A percentile compares a stretch with the other conserved stretches of the same genome.
Conservation (phyloP, 1,139 yeast species). For the Debaryomyces sp. region DNA sequence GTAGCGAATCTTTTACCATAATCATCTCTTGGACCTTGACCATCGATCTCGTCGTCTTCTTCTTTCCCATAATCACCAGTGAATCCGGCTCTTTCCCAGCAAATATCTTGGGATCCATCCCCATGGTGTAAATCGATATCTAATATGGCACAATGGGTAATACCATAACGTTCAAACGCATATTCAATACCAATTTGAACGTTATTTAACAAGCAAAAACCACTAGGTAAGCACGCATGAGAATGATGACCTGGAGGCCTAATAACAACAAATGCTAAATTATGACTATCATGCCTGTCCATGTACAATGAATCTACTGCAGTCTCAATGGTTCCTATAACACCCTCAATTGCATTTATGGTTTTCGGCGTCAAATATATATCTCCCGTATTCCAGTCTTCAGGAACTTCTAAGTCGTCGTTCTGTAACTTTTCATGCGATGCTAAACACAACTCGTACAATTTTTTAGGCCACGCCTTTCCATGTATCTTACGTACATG, state of each 20-base stretch:
- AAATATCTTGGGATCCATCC: conserved; percentile 88
- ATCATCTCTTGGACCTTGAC: conserved; percentile 46
- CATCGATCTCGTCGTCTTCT: conserved; percentile 40
- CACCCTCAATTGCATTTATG: conserved; percentile 75
- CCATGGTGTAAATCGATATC: conserved; percentile 91
- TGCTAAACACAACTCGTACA: conserved; percentile 61
- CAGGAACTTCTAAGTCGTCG: conserved; percentile 73
- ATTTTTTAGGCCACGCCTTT: conserved; percentile 64
- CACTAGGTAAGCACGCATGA: conserved; percentile 83
- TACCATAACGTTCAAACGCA: conserved; percentile 63
- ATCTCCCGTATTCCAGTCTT: conserved; percentile 83
- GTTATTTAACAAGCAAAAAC: conserved; percentile 83
- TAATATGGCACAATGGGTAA: conserved; percentile 80
- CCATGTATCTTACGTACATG: conserved; percentile 83
- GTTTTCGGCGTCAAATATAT: conserved; percentile 74
- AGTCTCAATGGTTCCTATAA: conserved; percentile 74
- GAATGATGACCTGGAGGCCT: conserved; percentile 93
- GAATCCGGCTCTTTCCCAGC: conserved; percentile 79
- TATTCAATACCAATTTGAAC: conserved; percentile 84
- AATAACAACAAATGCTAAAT: conserved; percentile 67
- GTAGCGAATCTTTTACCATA: conserved; percentile 56
- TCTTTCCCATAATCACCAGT: conserved; percentile 53
- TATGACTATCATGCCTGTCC: conserved; percentile 37
- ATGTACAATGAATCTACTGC: conserved; percentile 64
- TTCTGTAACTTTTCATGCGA: conserved; percentile 58